A percentile compares a stretch with the other conserved stretches of the same genome.
Conservation (phyloP, 228 moss, liverwort and hornwort genomes). For the Sphagnum magellanicum region DNA sequence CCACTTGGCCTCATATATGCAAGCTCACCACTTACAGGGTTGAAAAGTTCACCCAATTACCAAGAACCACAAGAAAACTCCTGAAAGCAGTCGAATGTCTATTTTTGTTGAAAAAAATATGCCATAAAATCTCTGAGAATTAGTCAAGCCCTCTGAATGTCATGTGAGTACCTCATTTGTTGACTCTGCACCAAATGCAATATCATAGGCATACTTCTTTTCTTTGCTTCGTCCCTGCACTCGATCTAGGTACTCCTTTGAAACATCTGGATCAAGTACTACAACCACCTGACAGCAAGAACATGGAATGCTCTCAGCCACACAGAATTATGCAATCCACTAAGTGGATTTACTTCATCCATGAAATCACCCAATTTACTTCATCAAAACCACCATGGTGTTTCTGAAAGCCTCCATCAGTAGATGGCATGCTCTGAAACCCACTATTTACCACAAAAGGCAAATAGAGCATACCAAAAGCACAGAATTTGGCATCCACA, state of each 20-base stretch:
- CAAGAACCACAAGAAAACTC: no score
- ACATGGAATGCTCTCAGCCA: background rate
- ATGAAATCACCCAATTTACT: background rate
- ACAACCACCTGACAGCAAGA: slow-evolving; percentile 26
- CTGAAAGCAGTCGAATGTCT: no score
- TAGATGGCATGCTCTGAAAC: background rate
- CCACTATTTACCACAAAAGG: background rate
- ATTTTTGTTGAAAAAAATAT: no score
- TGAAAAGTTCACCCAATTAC: no score
- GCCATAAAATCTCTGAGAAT: no score
- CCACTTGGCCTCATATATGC: no score
- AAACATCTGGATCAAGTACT: slow-evolving; percentile 37
- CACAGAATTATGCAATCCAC: background rate
- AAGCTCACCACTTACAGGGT: no score
- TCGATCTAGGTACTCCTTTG: slow-evolving; percentile 48
- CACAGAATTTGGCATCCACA: background rate
- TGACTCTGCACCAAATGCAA: slow-evolving; percentile 31
- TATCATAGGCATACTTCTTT: slow-evolving; percentile 42
- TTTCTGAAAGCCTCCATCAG: background rate
- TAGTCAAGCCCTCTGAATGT: no score
- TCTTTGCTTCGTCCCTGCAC: slow-evolving; percentile 49
- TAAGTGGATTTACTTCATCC: background rate
- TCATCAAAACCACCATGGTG: background rate
- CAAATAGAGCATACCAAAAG: background rate
- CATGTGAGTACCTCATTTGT: slow-evolving; percentile 21